phyloP scores from a whole-genome alignment of 116 monocot species.

The Dioscorea cayenensis region DNA sequence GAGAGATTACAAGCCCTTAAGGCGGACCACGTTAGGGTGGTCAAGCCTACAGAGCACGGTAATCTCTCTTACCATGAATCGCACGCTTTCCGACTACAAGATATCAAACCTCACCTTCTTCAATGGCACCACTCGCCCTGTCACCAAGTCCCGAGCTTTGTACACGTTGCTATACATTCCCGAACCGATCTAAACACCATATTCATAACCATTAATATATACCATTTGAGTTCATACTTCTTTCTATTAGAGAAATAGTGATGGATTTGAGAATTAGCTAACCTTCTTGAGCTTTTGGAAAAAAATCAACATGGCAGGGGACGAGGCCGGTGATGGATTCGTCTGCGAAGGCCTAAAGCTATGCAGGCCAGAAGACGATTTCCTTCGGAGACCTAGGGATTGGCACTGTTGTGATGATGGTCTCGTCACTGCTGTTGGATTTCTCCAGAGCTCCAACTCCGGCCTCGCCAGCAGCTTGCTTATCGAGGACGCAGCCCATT shows the following conservation, averaged over 20 bases:
- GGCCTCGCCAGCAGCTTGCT: neutral
- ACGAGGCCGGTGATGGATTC: conserved; percentile 34
- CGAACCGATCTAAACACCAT: conserved; percentile 47
- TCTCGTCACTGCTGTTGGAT: neutral
- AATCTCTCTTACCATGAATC: conserved; percentile 89
- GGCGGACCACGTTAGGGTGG: too few relatives aligned
- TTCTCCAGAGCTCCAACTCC: neutral
- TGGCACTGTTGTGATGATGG: neutral
- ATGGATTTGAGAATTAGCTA: too few relatives aligned
- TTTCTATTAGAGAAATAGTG: neutral
- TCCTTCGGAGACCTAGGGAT: conserved; percentile 3
- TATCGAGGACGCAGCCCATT: conserved; percentile 26
- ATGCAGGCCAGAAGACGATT: conserved; percentile 35
- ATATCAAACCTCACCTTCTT: conserved; percentile 85
- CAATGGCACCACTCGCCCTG: conserved; percentile 46
- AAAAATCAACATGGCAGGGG: conserved; percentile 38
- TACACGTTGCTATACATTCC: conserved; percentile 96
- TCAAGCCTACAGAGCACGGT: conserved; percentile 41
- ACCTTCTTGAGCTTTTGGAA: conserved; percentile 64
- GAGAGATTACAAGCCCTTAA: too few relatives aligned
- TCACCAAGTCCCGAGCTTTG: conserved; percentile 68
- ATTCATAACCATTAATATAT: neutral
- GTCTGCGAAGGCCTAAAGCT: conserved; percentile 43
- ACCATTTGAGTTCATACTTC: neutral
- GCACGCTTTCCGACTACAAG: conserved; percentile 57